phyloP scores from a whole-genome alignment of 2,329 filamentous ascomycete species.

The Cordyceps javanica region DNA sequence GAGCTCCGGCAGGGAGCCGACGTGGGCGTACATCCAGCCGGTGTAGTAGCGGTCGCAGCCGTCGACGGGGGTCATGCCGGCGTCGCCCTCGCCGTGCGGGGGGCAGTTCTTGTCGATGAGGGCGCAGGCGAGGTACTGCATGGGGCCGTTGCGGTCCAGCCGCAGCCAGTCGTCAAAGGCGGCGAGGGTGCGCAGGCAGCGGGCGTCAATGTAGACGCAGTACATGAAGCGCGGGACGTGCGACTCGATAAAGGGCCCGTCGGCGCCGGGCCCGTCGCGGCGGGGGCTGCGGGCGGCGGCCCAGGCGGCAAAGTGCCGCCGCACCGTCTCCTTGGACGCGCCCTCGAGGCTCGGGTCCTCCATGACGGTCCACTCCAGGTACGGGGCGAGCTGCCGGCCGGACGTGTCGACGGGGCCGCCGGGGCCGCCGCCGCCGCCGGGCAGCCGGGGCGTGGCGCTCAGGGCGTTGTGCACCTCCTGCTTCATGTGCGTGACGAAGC shows the following conservation, averaged over 20 bases:
- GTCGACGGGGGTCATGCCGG: not conserved
- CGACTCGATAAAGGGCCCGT: constrained; percentile 11
- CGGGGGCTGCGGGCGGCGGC: not conserved
- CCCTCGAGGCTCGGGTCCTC: constrained; percentile 6
- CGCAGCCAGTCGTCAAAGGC: constrained; percentile 13
- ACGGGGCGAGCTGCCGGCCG: constrained; percentile 1
- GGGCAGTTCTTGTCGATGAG: constrained; percentile 10
- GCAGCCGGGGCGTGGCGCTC: not conserved
- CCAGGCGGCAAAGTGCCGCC: constrained; percentile 8
- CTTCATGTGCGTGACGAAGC: not conserved
- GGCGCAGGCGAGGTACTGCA: constrained; percentile 12
- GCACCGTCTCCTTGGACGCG: not conserved
- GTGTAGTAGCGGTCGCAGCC: constrained; percentile 12
- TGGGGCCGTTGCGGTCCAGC: constrained; percentile 11
- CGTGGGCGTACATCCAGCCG: constrained; percentile 13
- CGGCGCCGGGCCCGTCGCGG: constrained; percentile 9
- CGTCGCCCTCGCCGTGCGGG: not conserved
- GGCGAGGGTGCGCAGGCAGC: constrained; percentile 7
- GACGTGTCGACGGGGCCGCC: not conserved
- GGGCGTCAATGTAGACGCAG: constrained; percentile 8
- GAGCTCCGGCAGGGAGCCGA: constrained; percentile 10
- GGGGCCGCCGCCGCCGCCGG: not conserved
- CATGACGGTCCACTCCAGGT: constrained; percentile 9
- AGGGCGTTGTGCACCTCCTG: not conserved
- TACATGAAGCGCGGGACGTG: constrained; percentile 12